Evolutionary conservation across 1,284 basidiomycete species (phyloP).

Genomic region (Ustilago nuda): DNA sequence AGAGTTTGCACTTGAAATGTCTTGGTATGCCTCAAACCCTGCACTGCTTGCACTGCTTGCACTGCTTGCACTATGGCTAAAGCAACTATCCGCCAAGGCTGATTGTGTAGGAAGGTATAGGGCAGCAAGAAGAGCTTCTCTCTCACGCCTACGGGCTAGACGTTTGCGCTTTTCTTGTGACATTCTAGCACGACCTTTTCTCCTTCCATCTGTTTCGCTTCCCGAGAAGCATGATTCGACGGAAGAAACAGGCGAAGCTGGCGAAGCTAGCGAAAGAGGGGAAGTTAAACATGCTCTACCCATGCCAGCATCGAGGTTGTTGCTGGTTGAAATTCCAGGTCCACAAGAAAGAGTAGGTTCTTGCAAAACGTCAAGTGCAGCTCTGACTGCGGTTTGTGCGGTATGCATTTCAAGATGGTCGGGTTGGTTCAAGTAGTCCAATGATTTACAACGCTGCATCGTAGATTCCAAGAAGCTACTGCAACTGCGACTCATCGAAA

Average conservation of each 20-base stretch:
- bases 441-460: conserved; percentile 17
- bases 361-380: conserved; percentile 40
- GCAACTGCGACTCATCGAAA: not conserved
- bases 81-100: too few species aligned
- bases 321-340: conserved; percentile 19
- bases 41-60: conserved; percentile 20
- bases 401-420: conserved; percentile 41
- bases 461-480: not conserved
- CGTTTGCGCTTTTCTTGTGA: conserved; percentile 59
- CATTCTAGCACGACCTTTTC: conserved; percentile 58
- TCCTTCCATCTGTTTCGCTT: conserved; percentile 26
- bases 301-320: not conserved
- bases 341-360: conserved; percentile 18
- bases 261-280: conserved; percentile 32
- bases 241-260: conserved; percentile 6
- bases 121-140: conserved; percentile 47
- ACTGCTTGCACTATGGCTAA: conserved; percentile 26
- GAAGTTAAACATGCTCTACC: conserved; percentile 18
- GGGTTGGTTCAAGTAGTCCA: conserved; percentile 10
- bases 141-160: conserved; percentile 49
- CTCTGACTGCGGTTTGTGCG: conserved; percentile 44
- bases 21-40: conserved; percentile 3
- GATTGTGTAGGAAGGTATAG: not conserved
- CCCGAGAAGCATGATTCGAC: conserved; percentile 36
- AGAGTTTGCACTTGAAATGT: conserved; percentile 5